Evolutionary conservation across 257 asterid genomes (phyloP), one percentile per base, ranked within the genome.

Genomic region (Nicotiana benthamiana): DNA sequence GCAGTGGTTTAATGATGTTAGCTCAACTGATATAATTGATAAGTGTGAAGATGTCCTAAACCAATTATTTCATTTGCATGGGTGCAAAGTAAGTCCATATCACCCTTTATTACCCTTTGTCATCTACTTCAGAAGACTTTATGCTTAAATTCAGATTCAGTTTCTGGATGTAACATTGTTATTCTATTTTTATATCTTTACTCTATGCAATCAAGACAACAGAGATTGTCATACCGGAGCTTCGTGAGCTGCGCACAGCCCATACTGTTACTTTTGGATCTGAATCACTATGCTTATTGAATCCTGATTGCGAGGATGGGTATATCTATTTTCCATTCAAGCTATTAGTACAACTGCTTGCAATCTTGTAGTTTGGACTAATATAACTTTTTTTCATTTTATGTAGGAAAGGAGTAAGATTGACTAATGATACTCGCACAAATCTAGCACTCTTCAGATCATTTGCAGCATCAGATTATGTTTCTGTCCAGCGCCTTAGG

Each of bases 401-500:
- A n/a, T 83, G 79, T 76, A 96, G 99, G 80, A 90, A 90, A 80
- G 87, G 88, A 82, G 86, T 63, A 80, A 81, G 89, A 79, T 89
- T 88, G 75, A 87, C 98, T 66, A 86, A 68, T 53, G 99, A 96
- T 82, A 87, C 95, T 4, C 91, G 98, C 83, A 96, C 94, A 70
- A 96, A 88, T 87, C 90, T 92, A 78, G 94, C 97, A 32, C 91
- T 96, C 67, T 96, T 96, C 79, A 89, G 93, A 89, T 91, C 99
- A 63, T 94, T 94, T 85, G 64, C 97, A 61, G 98, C 97, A 66
- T 80, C 91, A 70, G 98, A 96, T 62, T 96, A 92, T 83, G 97
- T 94, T 81, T 87, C 97, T 86, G 97, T 97, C 80, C 99, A 96
- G 86, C 82, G 99, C 84, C 91, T 94, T 63, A 89, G 99, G 99